Evolutionary conservation across 2,329 filamentous ascomycete genomes (phyloP), one percentile per base, ranked within the genome.

Genomic region (Karstenula rhodostoma): DNA sequence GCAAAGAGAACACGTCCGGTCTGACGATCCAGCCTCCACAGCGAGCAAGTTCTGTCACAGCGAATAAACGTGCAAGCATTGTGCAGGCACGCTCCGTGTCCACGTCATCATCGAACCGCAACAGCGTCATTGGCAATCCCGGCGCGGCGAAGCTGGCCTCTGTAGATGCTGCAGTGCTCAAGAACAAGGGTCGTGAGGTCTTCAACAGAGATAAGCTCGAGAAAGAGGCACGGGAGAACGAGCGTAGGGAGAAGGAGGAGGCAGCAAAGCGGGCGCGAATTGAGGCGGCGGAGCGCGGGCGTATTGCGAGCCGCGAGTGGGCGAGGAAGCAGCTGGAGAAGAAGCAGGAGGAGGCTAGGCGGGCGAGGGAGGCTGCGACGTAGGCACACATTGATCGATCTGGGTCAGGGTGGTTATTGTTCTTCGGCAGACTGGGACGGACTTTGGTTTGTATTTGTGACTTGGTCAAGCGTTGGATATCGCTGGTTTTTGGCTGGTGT

Each of bases 321-420:
- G 82, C 82, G 4, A 81, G 82, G 72, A 81, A 78, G 74, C 79
- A 81, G 73, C 78, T 72, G 73, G 77, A 75, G 73, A 78, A 73
- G 68, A 64, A 66, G 64, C 61, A 71, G 68, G 68, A 49, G 29
- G 63, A 49, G 17, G 59, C 52, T 6, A 25, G 29, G 40, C 54
- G 37, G 43, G 37, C 55, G 10, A 37, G 27, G 47, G 49, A 40
- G 49, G 33, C 32, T 25, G 8, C n/a, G 17, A 25, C 37, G 15
- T 54, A 54, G 37, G 25, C 4, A 35, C 10, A 17, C 10, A 13
- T n/a, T 15, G 22, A 7, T 17, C 5, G 12, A 17, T 27, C 7
- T 27, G 35, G 8, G 3, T 22, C 8, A 6, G 9, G 9, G 9
- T 19, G 32, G 15, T 40, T n/a, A 6, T 12, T 42, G 19, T 27